phyloP scores from a whole-genome alignment of 169 alveolate species.

The Cystoisospora suis region DNA sequence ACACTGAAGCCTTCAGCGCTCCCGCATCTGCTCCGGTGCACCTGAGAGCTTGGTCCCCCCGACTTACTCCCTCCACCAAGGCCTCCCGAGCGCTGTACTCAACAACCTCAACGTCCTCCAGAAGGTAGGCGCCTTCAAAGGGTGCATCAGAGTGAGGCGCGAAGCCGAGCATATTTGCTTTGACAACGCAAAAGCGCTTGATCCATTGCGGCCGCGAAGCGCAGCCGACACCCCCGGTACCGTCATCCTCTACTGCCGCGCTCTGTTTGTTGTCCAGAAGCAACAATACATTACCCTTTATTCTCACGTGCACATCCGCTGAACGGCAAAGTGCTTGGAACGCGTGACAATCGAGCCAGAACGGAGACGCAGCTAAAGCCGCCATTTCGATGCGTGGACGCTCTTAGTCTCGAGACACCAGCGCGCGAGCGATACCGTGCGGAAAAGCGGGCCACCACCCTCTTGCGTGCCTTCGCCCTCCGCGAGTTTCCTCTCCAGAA shows the following conservation, averaged over 20 bases:
- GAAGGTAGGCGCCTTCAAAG: conserved; percentile 61
- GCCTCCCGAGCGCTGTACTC: neutral
- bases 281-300: conserved; percentile 32
- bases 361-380: conserved; percentile 7
- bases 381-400: too few relatives aligned
- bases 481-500: too few relatives aligned
- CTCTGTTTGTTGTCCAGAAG: conserved; percentile 44
- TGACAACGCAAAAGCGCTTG: conserved; percentile 51
- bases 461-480: too few relatives aligned
- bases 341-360: conserved; percentile 59
- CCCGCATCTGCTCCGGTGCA: too few relatives aligned
- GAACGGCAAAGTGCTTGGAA: conserved; percentile 43
- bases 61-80: neutral
- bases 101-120: conserved; percentile 33
- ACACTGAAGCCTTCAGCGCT: too few relatives aligned
- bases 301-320: conserved; percentile 25
- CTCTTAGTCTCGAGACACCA: too few relatives aligned
- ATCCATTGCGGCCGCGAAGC: conserved; percentile 38
- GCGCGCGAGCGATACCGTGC: too few relatives aligned
- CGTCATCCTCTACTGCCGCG: conserved; percentile 50
- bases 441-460: too few relatives aligned
- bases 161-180: conserved; percentile 42
- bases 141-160: conserved; percentile 55
- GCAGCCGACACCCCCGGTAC: neutral
- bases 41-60: too few relatives aligned